Conservation (phyloP, 352 stramenopile species). For the Aphanomyces invadans region DNA sequence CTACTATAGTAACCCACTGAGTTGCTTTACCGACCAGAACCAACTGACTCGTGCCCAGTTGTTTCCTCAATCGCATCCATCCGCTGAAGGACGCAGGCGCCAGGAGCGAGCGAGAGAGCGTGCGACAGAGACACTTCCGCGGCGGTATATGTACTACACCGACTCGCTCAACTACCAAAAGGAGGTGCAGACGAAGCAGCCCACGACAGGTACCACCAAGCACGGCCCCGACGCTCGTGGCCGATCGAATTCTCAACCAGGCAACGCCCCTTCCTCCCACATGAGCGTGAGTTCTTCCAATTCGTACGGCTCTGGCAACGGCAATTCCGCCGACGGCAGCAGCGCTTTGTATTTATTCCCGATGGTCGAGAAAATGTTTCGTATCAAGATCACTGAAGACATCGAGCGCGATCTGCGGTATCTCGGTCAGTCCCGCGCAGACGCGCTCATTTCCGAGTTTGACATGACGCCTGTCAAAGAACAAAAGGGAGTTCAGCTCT, state of each 20-base stretch:
- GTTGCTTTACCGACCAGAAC: background rate
- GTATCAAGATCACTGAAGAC: constrained; percentile 62
- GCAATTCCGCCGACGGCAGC: constrained; percentile 9
- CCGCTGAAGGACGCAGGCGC: background rate
- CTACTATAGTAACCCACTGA: background rate
- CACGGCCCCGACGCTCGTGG: background rate
- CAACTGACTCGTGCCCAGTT: background rate
- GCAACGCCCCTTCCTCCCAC: background rate
- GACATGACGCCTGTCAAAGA: constrained; percentile 74
- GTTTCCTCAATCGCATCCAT: background rate
- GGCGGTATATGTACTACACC: background rate
- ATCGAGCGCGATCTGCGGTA: constrained; percentile 81
- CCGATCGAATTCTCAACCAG: constrained; percentile 16
- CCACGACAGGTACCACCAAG: background rate
- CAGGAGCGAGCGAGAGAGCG: background rate
- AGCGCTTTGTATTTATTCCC: constrained; percentile 62
- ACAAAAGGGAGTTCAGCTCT: constrained; percentile 60
- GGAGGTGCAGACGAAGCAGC: background rate
- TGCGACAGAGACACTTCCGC: background rate
- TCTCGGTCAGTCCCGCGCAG: constrained; percentile 69
- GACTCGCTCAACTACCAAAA: background rate
- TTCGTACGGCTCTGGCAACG: background rate
- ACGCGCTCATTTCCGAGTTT: constrained; percentile 71
- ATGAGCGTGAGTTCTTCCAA: constrained; percentile 19
- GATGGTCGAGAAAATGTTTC: constrained; percentile 78